Base-by-base conservation (phyloP, 1,284 basidiomycete species). In the Earliella scabrosa region DNA sequence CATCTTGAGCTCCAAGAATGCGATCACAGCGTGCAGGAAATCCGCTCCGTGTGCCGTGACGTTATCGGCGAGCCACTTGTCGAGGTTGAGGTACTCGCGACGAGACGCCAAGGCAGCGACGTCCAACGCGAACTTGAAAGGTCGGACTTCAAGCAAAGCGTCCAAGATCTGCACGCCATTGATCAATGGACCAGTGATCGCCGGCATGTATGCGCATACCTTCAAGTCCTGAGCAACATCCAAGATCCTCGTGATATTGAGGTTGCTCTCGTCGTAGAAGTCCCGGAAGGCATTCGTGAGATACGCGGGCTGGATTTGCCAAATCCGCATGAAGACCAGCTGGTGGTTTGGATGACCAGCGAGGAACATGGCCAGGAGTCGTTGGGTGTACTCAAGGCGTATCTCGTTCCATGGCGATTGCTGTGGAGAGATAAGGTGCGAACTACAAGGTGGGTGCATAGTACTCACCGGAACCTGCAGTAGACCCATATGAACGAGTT, bases 201-300 rank as follows among this genome's bases (percentile, higher is more conserved):
- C 23, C 14, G 51, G 20, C 23, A 32, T 23, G 14, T 21, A 39
- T 24, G 68, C n/a, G n/a, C 80, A 63, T 68, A 92, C 93, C 77
- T 96, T 95, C 57, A 98, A 82, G 66, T 98, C 96, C 71, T 96
- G 92, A 2, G 94, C 95, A 35, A 99, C 92, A 68, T 99, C 97
- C 47, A 98, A 77, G 46, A 99, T 95, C 43, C 95, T 85, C 23
- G 92, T 95, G 54, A 99, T 92, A 69, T 98, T 98, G 65, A 95
- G 82, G 54, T 94, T 93, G 66, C 89, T 95, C 68, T 97, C 95
- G 48, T 88, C 83, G 73, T 98, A 98, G 69, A 95, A 96, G 65
- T 94, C 92, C 46, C 89, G 85, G 72, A 99, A 90, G 2, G 93
- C 92, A 53, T 89, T 85, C 8, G 94, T 88, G 46, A 98, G 82